These are phyloP conservation scores for Diatrype stigma DNA, from an alignment of 2,329 filamentous ascomycete species.

Conservation along the genomic window DNA sequence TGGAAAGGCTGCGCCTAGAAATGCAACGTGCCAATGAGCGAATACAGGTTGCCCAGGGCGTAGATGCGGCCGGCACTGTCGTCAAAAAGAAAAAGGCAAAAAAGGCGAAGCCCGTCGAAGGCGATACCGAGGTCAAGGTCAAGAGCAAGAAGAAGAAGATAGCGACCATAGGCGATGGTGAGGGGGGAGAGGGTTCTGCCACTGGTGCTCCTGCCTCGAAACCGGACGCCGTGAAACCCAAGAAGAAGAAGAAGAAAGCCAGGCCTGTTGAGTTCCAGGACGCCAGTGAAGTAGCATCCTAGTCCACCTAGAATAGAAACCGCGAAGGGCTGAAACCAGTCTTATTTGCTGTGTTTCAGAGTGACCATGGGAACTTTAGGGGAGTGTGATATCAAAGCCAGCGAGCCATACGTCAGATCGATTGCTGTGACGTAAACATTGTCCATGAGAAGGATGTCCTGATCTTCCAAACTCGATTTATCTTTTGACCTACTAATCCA, in stretches of 20 bases:
- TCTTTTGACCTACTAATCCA: no score
- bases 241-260: slow-evolving; percentile 48
- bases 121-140: slow-evolving; percentile 30
- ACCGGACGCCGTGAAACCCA: slow-evolving; percentile 30
- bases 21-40: slow-evolving; percentile 82
- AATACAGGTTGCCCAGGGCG: slow-evolving; percentile 66
- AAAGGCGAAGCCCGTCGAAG: slow-evolving; percentile 38
- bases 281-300: not conserved
- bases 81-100: slow-evolving; percentile 67
- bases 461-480: no score
- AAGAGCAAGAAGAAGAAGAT: slow-evolving; percentile 50
- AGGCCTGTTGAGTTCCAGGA: slow-evolving; percentile 25
- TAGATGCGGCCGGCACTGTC: slow-evolving; percentile 60
- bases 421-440: no score
- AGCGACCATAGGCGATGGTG: slow-evolving; percentile 15
- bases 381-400: no score
- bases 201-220: slow-evolving; percentile 1
- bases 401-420: no score
- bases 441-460: no score
- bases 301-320: not conserved
- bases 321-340: not conserved
- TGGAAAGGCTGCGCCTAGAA: slow-evolving; percentile 79
- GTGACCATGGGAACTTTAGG: no score
- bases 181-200: slow-evolving; percentile 23
- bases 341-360: not conserved